A percentile compares a stretch with the other conserved stretches of the same genome.
phyloP scores from a whole-genome alignment of 495 filamentous ascomycete species.

The Rostrohypoxylon terebratum region DNA sequence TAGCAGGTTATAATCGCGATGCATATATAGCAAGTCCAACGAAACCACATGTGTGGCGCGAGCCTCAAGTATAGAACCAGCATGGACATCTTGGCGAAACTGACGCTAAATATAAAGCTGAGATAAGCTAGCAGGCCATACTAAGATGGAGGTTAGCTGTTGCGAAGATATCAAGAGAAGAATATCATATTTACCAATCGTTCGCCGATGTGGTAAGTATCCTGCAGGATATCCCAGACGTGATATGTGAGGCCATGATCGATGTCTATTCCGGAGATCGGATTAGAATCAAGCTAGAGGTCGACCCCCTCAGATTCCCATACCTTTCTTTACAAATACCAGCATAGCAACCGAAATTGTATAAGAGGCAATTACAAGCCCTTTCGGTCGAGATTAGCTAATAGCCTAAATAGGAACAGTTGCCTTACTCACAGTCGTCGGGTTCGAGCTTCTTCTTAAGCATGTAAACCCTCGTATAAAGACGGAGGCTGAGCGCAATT shows the following conservation, averaged over 20 bases:
- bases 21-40: slow-evolving; percentile 28
- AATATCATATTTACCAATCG: slow-evolving; percentile 25
- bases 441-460: slow-evolving; percentile 17
- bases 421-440: slow-evolving; percentile 30
- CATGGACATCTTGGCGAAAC: slow-evolving; percentile 39
- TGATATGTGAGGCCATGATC: slow-evolving; percentile 41
- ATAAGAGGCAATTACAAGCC: slow-evolving; percentile 30
- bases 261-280: slow-evolving; percentile 20
- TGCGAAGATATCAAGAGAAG: neutral
- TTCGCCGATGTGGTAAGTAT: slow-evolving; percentile 36
- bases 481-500: slow-evolving; percentile 22
- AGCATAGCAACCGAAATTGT: slow-evolving; percentile 35
- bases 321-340: slow-evolving; percentile 40
- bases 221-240: slow-evolving; percentile 39
- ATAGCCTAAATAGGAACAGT: neutral
- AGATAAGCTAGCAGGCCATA: slow-evolving; percentile 36
- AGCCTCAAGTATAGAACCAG: slow-evolving; percentile 33
- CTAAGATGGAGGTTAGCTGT: slow-evolving; percentile 19
- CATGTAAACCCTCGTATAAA: slow-evolving; percentile 25
- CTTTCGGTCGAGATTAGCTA: slow-evolving; percentile 22
- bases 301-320: neutral
- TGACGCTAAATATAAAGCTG: slow-evolving; percentile 36
- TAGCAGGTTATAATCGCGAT: slow-evolving; percentile 25
- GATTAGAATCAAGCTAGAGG: neutral
- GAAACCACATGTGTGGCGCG: slow-evolving; percentile 30